phyloP scores from a whole-genome alignment of 441 rosid species.

The Populus hybrid region DNA sequence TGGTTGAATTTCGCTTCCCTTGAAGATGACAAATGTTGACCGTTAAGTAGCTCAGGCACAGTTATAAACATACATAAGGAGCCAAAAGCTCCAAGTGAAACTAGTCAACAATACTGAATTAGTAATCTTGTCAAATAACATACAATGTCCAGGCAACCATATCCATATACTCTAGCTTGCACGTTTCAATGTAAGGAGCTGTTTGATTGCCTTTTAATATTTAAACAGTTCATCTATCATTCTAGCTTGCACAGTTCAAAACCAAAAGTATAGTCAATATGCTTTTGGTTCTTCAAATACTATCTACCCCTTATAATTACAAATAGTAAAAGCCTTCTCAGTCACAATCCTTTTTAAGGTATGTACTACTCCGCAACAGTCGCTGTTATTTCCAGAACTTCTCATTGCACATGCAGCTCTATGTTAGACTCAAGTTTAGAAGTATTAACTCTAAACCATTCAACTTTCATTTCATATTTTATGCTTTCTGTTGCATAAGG shows the following conservation, averaged over 20 bases:
- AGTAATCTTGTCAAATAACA: neutral
- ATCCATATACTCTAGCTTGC: neutral
- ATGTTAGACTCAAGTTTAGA: no score
- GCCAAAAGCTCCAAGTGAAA: neutral
- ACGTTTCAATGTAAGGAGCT: neutral
- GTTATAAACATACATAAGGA: neutral
- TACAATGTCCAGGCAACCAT: neutral
- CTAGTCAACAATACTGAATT: neutral
- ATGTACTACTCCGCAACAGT: neutral
- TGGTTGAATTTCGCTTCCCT: slow-evolving; percentile 35
- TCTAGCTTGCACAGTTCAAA: neutral
- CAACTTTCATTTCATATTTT: neutral
- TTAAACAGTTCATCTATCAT: neutral
- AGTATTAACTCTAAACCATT: neutral
- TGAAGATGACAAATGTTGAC: slow-evolving; percentile 12
- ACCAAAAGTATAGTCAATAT: neutral
- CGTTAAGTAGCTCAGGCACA: neutral
- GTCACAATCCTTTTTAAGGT: neutral
- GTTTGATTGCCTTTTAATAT: neutral
- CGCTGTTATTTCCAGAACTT: neutral
- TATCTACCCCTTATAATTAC: neutral
- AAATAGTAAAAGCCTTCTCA: neutral
- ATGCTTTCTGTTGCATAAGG: neutral
- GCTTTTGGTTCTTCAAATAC: neutral
- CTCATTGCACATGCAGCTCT: neutral